Evolutionary conservation across 2,329 filamentous ascomycete genomes (phyloP), one percentile per base, ranked within the genome.

Genomic region (Aureobasidium mangrovei): DNA sequence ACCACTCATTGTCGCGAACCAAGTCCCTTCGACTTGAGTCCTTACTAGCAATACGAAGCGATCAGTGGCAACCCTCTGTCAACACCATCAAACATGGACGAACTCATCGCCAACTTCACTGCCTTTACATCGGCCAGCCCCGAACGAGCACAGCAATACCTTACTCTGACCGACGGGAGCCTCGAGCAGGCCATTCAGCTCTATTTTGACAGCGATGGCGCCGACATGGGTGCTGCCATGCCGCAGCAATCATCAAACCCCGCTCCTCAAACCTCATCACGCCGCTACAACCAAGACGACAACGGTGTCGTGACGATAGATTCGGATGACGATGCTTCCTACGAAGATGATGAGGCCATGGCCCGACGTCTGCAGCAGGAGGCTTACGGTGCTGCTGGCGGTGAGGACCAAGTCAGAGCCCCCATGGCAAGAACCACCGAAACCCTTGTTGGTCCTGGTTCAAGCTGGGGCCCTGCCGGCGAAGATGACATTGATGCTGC

Each of bases 401-500:
- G 71, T 38, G 65, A 74, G 36, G 84, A 84, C 61, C 85, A 77
- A 43, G 84, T 98, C 53, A 80, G 93, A 64, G 93, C 93, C 45
- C 93, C 93, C 7, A 94, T 98, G 70, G 88, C 85, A 43, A 81
- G 89, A 62, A 95, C 87, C 29, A 94, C 88, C 9, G 93, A 98
- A 72, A 95, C 90, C 0, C 78, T 98, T 51, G 84, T 96, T 7
- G 85, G 2, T 3, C 88, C 88, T 1, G 79, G 74, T 9, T 75
- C 75, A 33, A 79, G 77, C 26, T 81, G 78, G 67, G 76, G 70
- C n/a, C 24, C 47, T 40, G 27, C 26, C 36, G 54, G 47, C 12
- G 64, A 79, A 24, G 77, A 77, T 29, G 75, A 77, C 55, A 75
- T 83, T 67, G 76, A 82, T 56, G 76, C 78, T 46, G 79, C 81